Conservation (phyloP, 2,329 filamentous ascomycete species). For the Fusarium scirpi region DNA sequence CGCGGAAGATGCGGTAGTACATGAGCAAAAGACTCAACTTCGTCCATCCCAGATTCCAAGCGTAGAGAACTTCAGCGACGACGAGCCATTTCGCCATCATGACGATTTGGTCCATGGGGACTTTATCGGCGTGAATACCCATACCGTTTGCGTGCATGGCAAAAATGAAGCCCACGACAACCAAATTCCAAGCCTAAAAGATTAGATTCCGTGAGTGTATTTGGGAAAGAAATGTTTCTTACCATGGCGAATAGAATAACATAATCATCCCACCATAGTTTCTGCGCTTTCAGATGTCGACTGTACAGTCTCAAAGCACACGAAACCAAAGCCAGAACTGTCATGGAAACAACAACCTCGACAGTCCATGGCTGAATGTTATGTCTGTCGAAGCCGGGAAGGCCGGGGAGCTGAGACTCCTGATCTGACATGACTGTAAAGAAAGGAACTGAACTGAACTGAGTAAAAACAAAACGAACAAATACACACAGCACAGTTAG, state of each 20-base stretch:
- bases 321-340: slow-evolving; percentile 54
- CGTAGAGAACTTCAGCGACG: slow-evolving; percentile 61
- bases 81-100: slow-evolving; percentile 61
- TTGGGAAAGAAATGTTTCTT: neutral
- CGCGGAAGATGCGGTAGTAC: slow-evolving; percentile 65
- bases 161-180: slow-evolving; percentile 61
- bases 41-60: slow-evolving; percentile 61
- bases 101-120: slow-evolving; percentile 54
- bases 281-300: slow-evolving; percentile 57
- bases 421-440: slow-evolving; percentile 20
- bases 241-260: slow-evolving; percentile 63
- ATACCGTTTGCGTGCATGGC: slow-evolving; percentile 61
- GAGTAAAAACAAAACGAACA: neutral
- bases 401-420: slow-evolving; percentile 40
- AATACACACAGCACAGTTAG: neutral
- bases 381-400: slow-evolving; percentile 41
- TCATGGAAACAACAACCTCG: slow-evolving; percentile 56
- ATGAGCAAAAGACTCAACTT: slow-evolving; percentile 64
- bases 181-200: slow-evolving; percentile 55
- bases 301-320: slow-evolving; percentile 57
- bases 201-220: neutral
- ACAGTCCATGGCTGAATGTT: slow-evolving; percentile 59
- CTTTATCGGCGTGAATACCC: slow-evolving; percentile 59
- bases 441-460: neutral
- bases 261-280: slow-evolving; percentile 65